Conservation (phyloP, 192 early-diverging fungal species). For the Gigaspora rosea region DNA sequence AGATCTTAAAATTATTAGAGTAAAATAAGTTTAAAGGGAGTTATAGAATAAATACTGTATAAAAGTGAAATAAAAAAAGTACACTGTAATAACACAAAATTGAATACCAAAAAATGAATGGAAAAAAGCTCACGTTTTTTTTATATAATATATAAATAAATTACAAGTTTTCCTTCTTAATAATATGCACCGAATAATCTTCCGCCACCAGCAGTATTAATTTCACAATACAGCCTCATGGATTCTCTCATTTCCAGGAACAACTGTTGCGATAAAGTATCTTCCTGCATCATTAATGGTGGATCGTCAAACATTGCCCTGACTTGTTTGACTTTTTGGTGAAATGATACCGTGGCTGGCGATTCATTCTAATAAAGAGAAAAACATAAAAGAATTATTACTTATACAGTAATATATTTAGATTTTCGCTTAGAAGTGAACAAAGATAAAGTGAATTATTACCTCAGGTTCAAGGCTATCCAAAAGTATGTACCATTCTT, state of each 20-base stretch:
- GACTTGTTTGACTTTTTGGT: constrained; percentile 25
- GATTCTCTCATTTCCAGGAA: constrained; percentile 42
- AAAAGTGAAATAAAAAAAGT: too few species aligned
- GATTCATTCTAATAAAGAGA: neutral
- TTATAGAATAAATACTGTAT: too few species aligned
- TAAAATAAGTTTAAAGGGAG: too few species aligned
- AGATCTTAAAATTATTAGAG: too few species aligned
- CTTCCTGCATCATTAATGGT: constrained; percentile 35
- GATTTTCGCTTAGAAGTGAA: neutral
- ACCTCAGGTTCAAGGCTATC: constrained; percentile 38
- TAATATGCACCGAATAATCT: constrained; percentile 33
- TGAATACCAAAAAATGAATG: too few species aligned
- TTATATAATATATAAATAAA: too few species aligned
- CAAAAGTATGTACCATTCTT: constrained; percentile 45
- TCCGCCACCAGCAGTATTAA: neutral
- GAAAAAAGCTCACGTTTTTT: too few species aligned
- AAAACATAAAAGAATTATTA: neutral
- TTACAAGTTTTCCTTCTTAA: too few species aligned
- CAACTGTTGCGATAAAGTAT: constrained; percentile 38
- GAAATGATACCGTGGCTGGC: neutral
- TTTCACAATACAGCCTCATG: constrained; percentile 41
- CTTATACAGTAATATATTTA: neutral
- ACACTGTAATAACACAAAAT: too few species aligned
- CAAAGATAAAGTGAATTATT: constrained; percentile 3
- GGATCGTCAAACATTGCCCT: constrained; percentile 47